Evolutionary conservation across 331 rosid species (phyloP).

Genomic region (Saraca asoca): DNA sequence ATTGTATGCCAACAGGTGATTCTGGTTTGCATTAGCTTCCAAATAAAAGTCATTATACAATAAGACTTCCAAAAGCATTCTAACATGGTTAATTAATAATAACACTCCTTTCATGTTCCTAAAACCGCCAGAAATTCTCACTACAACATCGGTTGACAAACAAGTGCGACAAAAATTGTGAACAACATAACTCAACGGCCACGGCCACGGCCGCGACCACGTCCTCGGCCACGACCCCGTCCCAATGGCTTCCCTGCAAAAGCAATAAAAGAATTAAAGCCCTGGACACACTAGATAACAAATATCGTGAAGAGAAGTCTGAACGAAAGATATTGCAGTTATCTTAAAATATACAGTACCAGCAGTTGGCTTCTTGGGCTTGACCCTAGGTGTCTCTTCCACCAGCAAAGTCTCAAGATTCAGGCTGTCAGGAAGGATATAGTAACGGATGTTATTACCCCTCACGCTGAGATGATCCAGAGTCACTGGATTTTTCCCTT

Average conservation of each 20-base stretch:
- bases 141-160: slow-evolving; percentile 52
- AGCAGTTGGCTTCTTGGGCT: slow-evolving; percentile 98
- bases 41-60: slow-evolving; percentile 18
- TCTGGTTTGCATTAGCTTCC: too few species aligned
- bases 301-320: not conserved
- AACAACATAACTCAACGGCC: slow-evolving; percentile 62
- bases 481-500: slow-evolving; percentile 96
- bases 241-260: slow-evolving; percentile 84
- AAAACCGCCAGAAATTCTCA: slow-evolving; percentile 41
- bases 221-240: slow-evolving; percentile 86
- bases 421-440: slow-evolving; percentile 97
- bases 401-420: slow-evolving; percentile 96
- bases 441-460: slow-evolving; percentile 93
- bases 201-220: slow-evolving; percentile 94
- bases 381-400: slow-evolving; percentile 94
- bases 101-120: slow-evolving; percentile 38
- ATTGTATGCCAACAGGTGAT: slow-evolving; percentile 1
- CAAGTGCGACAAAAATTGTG: slow-evolving; percentile 43
- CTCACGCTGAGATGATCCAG: slow-evolving; percentile 97
- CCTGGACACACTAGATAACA: not conserved
- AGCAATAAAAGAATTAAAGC: slow-evolving; percentile 24
- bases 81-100: slow-evolving; percentile 29
- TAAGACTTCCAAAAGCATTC: slow-evolving; percentile 25
- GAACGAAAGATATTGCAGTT: slow-evolving; percentile 1
- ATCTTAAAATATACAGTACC: slow-evolving; percentile 48